These are phyloP conservation scores for Elaeis oleifera DNA, from an alignment of 202 grass and related monocot genomes.

Conservation along the genomic window DNA sequence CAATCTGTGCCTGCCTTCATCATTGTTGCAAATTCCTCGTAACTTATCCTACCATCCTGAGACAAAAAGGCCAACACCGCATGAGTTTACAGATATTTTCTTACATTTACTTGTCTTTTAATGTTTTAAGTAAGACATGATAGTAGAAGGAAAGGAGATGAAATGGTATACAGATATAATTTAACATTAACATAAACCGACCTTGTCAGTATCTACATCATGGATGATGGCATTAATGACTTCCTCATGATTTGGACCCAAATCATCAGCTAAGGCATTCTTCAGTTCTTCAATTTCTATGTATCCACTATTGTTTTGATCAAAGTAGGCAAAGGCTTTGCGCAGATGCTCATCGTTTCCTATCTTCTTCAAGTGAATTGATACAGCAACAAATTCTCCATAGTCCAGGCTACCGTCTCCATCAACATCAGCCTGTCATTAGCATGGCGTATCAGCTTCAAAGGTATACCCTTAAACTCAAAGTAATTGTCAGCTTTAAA, in stretches of 20 bases:
- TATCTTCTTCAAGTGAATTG: slow-evolving; percentile 72
- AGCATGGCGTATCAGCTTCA: slow-evolving; percentile 1
- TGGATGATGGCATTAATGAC: slow-evolving; percentile 80
- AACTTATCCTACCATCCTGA: slow-evolving; percentile 92
- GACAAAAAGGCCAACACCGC: slow-evolving; percentile 15
- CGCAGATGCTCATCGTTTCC: slow-evolving; percentile 76
- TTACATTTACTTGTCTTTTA: too few species aligned
- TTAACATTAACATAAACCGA: slow-evolving; percentile 19
- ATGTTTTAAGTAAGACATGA: too few species aligned
- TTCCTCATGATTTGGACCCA: slow-evolving; percentile 65
- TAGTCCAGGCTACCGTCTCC: slow-evolving; percentile 77
- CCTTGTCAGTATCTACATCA: slow-evolving; percentile 92
- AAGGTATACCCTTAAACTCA: neutral
- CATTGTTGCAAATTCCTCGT: slow-evolving; percentile 84
- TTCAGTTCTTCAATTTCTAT: slow-evolving; percentile 82
- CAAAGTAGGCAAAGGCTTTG: slow-evolving; percentile 87
- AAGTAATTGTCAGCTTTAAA: neutral
- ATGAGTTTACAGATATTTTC: neutral
- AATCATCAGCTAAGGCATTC: slow-evolving; percentile 48
- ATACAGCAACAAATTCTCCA: slow-evolving; percentile 78
- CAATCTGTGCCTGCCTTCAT: slow-evolving; percentile 98
- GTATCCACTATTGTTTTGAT: slow-evolving; percentile 69
- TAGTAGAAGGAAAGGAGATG: too few species aligned
- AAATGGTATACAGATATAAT: too few species aligned
- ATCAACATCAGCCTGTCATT: slow-evolving; percentile 69